Conservation (phyloP, 345 rosid genomes). For the Eucalyptus sp. region DNA sequence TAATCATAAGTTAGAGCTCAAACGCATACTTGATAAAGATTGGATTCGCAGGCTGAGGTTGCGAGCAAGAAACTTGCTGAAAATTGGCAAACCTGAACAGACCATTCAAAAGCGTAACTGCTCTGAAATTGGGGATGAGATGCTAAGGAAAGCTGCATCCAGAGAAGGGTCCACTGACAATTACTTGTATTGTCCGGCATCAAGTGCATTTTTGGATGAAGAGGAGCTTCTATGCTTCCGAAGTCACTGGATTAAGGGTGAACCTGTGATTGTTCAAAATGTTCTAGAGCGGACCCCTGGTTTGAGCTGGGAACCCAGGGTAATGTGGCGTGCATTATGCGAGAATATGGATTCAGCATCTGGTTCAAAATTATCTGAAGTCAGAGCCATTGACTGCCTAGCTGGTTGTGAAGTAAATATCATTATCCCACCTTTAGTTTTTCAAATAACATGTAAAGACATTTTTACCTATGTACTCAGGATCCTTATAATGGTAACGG, state of each 20-base stretch:
- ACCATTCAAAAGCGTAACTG: not conserved
- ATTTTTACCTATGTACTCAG: not conserved
- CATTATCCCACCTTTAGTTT: not conserved
- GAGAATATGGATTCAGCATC: slow-evolving; percentile 25
- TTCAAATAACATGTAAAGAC: not conserved
- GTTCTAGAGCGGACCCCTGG: slow-evolving; percentile 40
- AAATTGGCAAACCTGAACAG: not conserved
- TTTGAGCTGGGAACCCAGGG: slow-evolving; percentile 98
- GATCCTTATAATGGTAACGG: not conserved
- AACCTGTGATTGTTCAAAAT: slow-evolving; percentile 63
- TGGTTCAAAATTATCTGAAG: slow-evolving; percentile 42
- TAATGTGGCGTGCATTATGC: slow-evolving; percentile 88
- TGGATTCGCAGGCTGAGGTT: slow-evolving; percentile 39
- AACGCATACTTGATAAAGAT: slow-evolving; percentile 31
- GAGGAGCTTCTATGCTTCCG: slow-evolving; percentile 41
- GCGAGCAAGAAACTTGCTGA: slow-evolving; percentile 23
- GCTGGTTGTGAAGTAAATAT: not conserved
- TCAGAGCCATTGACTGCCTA: slow-evolving; percentile 75
- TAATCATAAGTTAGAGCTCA: slow-evolving; percentile 48
- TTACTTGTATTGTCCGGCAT: slow-evolving; percentile 45
- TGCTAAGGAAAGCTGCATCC: slow-evolving; percentile 35
- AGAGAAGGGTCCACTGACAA: slow-evolving; percentile 51
- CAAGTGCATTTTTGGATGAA: slow-evolving; percentile 15
- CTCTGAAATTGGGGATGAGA: slow-evolving; percentile 2
- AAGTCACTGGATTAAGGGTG: slow-evolving; percentile 70